phyloP scores from a whole-genome alignment of 108 stramenopile species.

The Fistulifera pelliculosa region DNA sequence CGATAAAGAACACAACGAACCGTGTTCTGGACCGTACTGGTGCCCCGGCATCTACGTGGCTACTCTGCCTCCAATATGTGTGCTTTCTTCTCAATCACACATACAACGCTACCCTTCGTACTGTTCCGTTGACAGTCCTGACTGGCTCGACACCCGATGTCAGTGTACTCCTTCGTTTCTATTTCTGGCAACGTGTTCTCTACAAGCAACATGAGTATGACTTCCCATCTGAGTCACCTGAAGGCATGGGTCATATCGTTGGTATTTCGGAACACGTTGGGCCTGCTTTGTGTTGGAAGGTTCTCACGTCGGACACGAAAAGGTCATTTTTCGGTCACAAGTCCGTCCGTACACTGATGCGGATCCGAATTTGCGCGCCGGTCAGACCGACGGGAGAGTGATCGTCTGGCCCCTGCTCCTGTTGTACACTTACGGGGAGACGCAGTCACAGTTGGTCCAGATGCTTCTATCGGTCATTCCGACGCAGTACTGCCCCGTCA shows the following conservation, averaged over 20 bases:
- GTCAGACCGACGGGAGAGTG: no score
- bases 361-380: constrained; percentile 3
- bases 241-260: constrained; percentile 9
- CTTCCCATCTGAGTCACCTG: constrained; percentile 4
- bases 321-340: constrained; percentile 8
- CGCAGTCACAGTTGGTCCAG: no score
- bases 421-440: no score
- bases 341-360: constrained; percentile 5
- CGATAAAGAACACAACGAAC: constrained; percentile 9
- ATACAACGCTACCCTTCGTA: constrained; percentile 1
- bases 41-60: constrained; percentile 15
- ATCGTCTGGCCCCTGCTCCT: no score
- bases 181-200: constrained; percentile 19
- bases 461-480: no score
- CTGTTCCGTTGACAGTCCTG: constrained; percentile 7
- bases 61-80: constrained; percentile 7
- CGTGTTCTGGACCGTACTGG: constrained; percentile 15
- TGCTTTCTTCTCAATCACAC: constrained; percentile 13
- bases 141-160: constrained; percentile 19
- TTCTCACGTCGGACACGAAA: constrained; percentile 6
- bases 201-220: not conserved
- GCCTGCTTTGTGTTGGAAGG: constrained; percentile 13
- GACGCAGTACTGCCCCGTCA: no score
- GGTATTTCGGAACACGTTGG: constrained; percentile 27
- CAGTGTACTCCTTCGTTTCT: constrained; percentile 3